Evolutionary conservation across 2,329 filamentous ascomycete species (phyloP).

Genomic region (Aspergillus arachidicola): DNA sequence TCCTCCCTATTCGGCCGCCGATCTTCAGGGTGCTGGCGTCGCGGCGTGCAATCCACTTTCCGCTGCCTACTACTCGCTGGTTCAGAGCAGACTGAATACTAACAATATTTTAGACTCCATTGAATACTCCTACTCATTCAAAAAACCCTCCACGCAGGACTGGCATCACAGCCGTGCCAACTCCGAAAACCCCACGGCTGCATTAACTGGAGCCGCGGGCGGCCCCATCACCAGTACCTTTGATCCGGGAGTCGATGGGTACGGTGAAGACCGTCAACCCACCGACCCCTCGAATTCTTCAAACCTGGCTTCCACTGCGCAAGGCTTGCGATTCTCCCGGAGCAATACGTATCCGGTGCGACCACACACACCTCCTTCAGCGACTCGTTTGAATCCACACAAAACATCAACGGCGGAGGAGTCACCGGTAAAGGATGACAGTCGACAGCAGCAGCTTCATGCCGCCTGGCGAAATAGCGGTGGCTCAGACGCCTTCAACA

Average conservation of each 20-base stretch:
- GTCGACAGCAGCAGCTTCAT: constrained; percentile 37
- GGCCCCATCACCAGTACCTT: constrained; percentile 35
- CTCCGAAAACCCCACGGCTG: constrained; percentile 64
- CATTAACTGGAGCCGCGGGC: constrained; percentile 53
- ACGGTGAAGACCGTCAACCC: constrained; percentile 34
- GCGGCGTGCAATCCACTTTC: constrained; percentile 5
- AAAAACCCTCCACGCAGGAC: constrained; percentile 52
- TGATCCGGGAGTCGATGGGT: constrained; percentile 40
- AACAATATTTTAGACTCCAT: constrained; percentile 17
- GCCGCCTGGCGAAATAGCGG: constrained; percentile 43
- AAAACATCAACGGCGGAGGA: constrained; percentile 34
- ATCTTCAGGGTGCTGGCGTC: constrained; percentile 17
- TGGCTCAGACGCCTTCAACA: constrained; percentile 45
- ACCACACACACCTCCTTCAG: constrained; percentile 50
- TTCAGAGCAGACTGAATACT: constrained; percentile 3
- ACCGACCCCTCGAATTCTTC: constrained; percentile 37
- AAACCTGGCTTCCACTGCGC: constrained; percentile 36
- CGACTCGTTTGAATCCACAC: constrained; percentile 36
- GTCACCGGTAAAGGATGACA: constrained; percentile 32
- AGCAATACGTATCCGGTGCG: constrained; percentile 51
- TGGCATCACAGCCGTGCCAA: constrained; percentile 70
- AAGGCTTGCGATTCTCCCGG: constrained; percentile 49
- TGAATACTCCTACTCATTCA: constrained; percentile 36
- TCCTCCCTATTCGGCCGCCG: constrained; percentile 23
- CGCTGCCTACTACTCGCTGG: background rate